These are phyloP conservation scores for Pulveroboletus sp. DNA, from an alignment of 1,284 basidiomycete genomes.

Conservation along the genomic window DNA sequence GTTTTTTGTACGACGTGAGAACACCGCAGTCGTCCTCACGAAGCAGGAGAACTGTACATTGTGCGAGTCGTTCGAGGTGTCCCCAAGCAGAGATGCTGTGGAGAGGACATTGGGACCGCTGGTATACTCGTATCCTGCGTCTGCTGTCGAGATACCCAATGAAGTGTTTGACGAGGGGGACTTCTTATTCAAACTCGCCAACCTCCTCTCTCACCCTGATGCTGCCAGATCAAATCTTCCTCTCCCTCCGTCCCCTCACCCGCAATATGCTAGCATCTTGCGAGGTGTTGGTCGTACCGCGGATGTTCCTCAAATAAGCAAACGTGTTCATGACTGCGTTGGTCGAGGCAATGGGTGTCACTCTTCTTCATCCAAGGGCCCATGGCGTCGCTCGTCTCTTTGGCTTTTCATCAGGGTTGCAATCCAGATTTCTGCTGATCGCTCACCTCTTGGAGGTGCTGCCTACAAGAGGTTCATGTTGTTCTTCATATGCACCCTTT, in stretches of 20 bases:
- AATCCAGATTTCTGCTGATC: not conserved
- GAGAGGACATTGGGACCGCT: constrained; percentile 24
- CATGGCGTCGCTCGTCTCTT: constrained; percentile 35
- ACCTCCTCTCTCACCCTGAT: constrained; percentile 24
- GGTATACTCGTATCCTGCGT: constrained; percentile 33
- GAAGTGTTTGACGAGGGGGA: constrained; percentile 17
- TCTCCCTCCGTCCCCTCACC: constrained; percentile 12
- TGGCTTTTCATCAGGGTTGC: not conserved
- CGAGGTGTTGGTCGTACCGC: constrained; percentile 21
- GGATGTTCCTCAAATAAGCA: constrained; percentile 26
- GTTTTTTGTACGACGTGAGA: constrained; percentile 33
- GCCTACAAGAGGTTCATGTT: not conserved
- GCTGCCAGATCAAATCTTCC: constrained; percentile 18
- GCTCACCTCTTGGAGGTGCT: not conserved
- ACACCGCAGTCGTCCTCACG: constrained; percentile 36
- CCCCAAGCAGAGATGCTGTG: constrained; percentile 21
- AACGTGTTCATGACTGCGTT: constrained; percentile 35
- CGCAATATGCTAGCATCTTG: constrained; percentile 38
- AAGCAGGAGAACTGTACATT: constrained; percentile 13
- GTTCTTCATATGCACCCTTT: not conserved
- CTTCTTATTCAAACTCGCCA: constrained; percentile 28
- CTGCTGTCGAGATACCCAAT: constrained; percentile 23
- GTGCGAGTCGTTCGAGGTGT: constrained; percentile 39
- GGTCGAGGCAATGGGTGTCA: no score
- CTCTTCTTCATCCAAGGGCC: no score